Percentiles rank a stretch among this genome's conserved stretches.
phyloP scores from a whole-genome alignment of 1,284 basidiomycete genomes.

The Exobasidium cylindrosporum region DNA sequence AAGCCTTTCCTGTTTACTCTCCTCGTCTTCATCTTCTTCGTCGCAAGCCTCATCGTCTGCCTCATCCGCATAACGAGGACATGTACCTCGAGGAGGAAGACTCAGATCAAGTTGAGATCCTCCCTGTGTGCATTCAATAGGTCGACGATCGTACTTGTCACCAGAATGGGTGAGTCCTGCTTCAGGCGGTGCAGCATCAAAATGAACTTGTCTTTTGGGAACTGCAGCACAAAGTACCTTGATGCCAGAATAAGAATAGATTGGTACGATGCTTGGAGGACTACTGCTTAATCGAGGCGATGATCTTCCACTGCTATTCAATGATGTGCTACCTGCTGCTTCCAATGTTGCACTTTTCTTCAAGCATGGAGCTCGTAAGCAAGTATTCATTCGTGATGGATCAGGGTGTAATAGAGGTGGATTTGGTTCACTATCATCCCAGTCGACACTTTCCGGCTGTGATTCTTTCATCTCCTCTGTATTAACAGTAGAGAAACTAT shows the following conservation, averaged over 20 bases:
- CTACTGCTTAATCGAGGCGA: background rate
- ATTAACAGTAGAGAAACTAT: background rate
- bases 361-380: slow-evolving; percentile 5
- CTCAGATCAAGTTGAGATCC: slow-evolving; percentile 42
- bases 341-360: background rate
- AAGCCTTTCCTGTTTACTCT: background rate
- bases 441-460: background rate
- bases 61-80: slow-evolving; percentile 18
- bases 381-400: background rate
- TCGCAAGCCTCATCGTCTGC: slow-evolving; percentile 24
- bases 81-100: slow-evolving; percentile 27
- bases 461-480: background rate
- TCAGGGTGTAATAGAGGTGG: background rate
- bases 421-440: background rate
- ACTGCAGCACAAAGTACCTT: slow-evolving; percentile 8
- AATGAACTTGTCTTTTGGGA: slow-evolving; percentile 31
- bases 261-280: background rate
- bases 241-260: slow-evolving; percentile 11
- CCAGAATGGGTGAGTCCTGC: slow-evolving; percentile 32
- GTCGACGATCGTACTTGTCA: slow-evolving; percentile 36
- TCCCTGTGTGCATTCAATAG: slow-evolving; percentile 42
- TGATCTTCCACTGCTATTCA: background rate
- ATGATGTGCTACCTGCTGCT: background rate
- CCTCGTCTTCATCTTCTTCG: slow-evolving; percentile 15
- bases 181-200: slow-evolving; percentile 35